Base-by-base conservation (phyloP, 495 filamentous ascomycete genomes). In the Echria macrotheca region DNA sequence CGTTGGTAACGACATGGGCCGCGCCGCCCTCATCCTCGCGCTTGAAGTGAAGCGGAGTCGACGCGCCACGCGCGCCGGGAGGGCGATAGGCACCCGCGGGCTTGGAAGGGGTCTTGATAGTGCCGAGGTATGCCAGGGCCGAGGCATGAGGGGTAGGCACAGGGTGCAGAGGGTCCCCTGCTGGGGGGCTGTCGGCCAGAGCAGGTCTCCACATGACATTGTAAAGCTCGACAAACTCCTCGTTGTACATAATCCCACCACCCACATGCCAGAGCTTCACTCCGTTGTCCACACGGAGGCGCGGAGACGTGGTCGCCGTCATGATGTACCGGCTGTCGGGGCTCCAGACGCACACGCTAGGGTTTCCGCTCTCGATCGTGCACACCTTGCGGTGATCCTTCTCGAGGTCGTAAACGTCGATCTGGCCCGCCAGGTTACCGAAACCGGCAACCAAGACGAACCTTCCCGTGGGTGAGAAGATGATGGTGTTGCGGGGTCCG, bases 21-120 rank as follows among this genome's bases (percentile, higher is more conserved):
- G 89, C 86, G 35, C 93, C 94, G 38, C 93, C 93, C 69, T 98
- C 87, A 50, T 98, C 93, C 67, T 98, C 93, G 32, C 93, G 88
- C 73, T 94, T 95, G 77, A 97, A 98, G 48, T 91, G 87, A 50
- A 97, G 71, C 7, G 93, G 93, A 0, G 93, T 96, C 31, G 80
- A 73, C 57, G 83, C 80, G 39, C 93, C 93, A 57, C 93, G 86
- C 21, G 93, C 93, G 43, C 94, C 94, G n/a, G 93, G 93, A 26
- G 93, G 93, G 28, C 93, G 85, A 64, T 98, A 98, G 11, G 93
- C 94, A 39, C 93, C 93, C 14, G 88, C 88, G 10, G 94, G 86
- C 69, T 97, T 97, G 25, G 88, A 89, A 6, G 93, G 91, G 7
- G 89, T 89, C 69, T 95, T 95, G 55, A 86, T 80, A 1, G 82